These are phyloP conservation scores for Pythium brachiatum DNA, from an alignment of 352 stramenopile species.

Conservation along the genomic window DNA sequence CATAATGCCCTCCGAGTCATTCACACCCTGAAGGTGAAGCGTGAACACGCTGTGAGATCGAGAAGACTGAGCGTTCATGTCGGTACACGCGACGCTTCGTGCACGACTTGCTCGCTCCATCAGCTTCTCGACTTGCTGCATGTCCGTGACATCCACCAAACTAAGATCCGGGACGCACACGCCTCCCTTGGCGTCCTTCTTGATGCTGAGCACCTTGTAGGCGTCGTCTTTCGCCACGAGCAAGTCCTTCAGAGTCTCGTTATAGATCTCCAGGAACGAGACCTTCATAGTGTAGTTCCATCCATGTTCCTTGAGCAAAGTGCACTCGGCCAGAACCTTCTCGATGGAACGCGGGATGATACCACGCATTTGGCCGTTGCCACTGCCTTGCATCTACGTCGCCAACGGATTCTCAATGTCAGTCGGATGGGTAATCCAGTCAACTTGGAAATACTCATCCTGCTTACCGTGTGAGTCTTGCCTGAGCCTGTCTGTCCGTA, in stretches of 20 bases:
- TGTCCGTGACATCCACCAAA: slow-evolving; percentile 44
- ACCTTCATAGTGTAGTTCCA: slow-evolving; percentile 96
- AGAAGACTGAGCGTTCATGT: slow-evolving; percentile 91
- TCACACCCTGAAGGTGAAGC: slow-evolving; percentile 73
- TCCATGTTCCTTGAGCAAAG: slow-evolving; percentile 58
- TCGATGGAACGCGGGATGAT: slow-evolving; percentile 98
- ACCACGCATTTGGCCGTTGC: slow-evolving; percentile 92
- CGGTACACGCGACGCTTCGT: slow-evolving; percentile 85
- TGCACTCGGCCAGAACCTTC: slow-evolving; percentile 89
- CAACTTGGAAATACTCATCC: not conserved
- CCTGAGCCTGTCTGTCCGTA: slow-evolving; percentile 94
- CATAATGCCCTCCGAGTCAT: slow-evolving; percentile 69
- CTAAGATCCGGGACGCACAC: slow-evolving; percentile 68
- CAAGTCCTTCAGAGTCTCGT: slow-evolving; percentile 97
- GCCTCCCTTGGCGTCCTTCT: slow-evolving; percentile 66
- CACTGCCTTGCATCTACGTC: slow-evolving; percentile 96
- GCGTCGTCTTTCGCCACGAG: slow-evolving; percentile 70
- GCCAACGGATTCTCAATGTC: too few relatives aligned
- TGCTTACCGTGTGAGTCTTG: slow-evolving; percentile 91
- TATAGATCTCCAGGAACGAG: slow-evolving; percentile 99
- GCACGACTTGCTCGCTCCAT: slow-evolving; percentile 73
- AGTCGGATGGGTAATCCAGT: not conserved
- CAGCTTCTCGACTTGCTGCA: slow-evolving; percentile 66
- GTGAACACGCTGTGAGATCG: slow-evolving; percentile 83
- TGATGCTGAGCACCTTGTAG: slow-evolving; percentile 61